A percentile compares a stretch with the other conserved stretches of the same genome.
Evolutionary conservation across 2,329 filamentous ascomycete species (phyloP).

Genomic region (Sporothrix mexicana): DNA sequence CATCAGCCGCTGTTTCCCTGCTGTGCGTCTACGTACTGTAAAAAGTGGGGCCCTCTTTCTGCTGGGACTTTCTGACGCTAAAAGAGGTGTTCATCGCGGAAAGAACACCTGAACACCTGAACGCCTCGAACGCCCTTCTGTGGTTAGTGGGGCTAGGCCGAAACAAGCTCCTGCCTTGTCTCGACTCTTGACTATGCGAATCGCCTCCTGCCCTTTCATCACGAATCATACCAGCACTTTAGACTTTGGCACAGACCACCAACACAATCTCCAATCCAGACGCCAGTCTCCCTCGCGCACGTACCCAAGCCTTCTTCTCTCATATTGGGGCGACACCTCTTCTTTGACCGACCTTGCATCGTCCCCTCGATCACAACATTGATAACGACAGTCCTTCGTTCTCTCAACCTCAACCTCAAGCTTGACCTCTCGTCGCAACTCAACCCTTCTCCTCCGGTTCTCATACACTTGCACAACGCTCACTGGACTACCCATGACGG

Average conservation of each 20-base stretch:
- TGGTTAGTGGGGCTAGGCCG: slow-evolving; percentile 10
- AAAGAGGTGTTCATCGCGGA: too few species aligned
- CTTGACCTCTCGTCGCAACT: not conserved
- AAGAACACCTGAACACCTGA: too few species aligned
- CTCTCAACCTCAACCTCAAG: not conserved
- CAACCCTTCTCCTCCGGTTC: not conserved
- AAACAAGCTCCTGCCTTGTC: slow-evolving; percentile 20
- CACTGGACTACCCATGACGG: not conserved
- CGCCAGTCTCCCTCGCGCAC: slow-evolving; percentile 2
- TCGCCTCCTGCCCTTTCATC: not conserved
- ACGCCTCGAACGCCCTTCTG: not conserved
- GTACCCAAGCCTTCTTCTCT: not conserved
- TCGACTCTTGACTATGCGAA: not conserved
- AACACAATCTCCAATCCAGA: not conserved
- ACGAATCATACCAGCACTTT: not conserved
- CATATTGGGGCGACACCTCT: not conserved
- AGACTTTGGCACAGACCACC: not conserved
- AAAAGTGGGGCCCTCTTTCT: slow-evolving; percentile 6
- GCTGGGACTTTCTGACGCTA: too few species aligned
- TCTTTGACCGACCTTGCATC: not conserved
- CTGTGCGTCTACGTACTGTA: slow-evolving; percentile 1
- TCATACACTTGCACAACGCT: too few species aligned
- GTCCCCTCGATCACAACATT: not conserved
- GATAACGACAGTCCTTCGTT: not conserved
- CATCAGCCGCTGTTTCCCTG: slow-evolving; percentile 13